Evolutionary conservation across 805 yeast species (phyloP).

Genomic region (Huiozyma naganishii): DNA sequence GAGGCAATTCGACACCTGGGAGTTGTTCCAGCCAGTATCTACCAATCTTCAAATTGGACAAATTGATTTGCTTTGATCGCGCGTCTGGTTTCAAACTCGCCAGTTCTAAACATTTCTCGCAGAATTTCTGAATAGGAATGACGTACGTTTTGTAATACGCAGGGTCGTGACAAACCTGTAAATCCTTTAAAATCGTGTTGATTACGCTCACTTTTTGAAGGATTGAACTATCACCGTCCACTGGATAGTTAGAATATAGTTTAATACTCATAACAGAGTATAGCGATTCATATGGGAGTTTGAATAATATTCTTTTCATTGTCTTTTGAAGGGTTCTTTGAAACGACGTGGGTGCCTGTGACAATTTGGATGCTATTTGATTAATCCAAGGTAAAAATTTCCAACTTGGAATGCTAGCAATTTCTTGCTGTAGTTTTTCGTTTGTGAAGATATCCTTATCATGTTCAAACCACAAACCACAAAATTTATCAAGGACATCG

Average conservation of each 20-base stretch:
- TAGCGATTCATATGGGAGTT: conserved; percentile 65
- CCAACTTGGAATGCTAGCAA: conserved; percentile 40
- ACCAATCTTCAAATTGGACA: conserved; percentile 32
- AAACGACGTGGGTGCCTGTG: conserved; percentile 39
- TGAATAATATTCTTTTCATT: conserved; percentile 35
- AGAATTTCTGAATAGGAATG: conserved; percentile 38
- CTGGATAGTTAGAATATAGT: conserved; percentile 31
- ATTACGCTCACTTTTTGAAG: conserved; percentile 44
- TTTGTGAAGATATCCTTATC: conserved; percentile 37
- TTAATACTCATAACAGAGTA: conserved; percentile 51
- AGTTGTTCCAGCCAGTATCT: conserved; percentile 48
- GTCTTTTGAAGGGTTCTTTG: conserved; percentile 43
- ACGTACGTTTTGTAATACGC: conserved; percentile 26
- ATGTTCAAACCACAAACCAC: conserved; percentile 74
- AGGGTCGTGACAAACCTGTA: conserved; percentile 23
- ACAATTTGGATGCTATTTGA: conserved; percentile 65
- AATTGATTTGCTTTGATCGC: conserved; percentile 14
- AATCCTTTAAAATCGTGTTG: conserved; percentile 33
- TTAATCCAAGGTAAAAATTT: conserved; percentile 73
- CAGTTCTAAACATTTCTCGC: conserved; percentile 39
- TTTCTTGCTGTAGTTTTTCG: conserved; percentile 27
- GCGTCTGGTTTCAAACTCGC: conserved; percentile 34
- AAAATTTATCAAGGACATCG: conserved; percentile 60
- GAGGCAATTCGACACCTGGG: conserved; percentile 41
- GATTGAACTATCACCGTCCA: conserved; percentile 29